Evolutionary conservation across 345 rosid genomes (phyloP).

Genomic region (Euphorbia lathyris): DNA sequence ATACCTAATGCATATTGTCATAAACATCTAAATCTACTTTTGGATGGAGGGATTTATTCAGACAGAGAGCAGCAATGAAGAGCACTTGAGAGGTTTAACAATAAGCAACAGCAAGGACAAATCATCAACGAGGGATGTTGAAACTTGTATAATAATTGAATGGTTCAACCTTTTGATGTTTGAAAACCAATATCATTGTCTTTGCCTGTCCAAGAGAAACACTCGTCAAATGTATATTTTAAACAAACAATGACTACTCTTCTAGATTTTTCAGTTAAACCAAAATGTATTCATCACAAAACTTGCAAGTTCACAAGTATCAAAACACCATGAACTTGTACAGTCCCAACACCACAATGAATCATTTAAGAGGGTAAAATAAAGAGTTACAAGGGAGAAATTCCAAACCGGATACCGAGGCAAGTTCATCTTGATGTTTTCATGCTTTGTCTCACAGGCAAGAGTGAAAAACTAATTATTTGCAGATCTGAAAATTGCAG

Average conservation of each 20-base stretch:
- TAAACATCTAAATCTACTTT: conserved; percentile 1
- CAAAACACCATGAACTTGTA: no score
- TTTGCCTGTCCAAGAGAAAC: conserved; percentile 42
- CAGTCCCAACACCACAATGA: not conserved
- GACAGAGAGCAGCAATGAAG: not conserved
- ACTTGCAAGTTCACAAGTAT: no score
- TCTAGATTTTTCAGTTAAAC: not conserved
- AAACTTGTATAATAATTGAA: not conserved
- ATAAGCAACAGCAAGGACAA: not conserved
- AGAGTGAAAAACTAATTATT: not conserved
- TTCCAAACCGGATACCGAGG: not conserved
- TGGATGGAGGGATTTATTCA: not conserved
- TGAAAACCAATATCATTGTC: conserved; percentile 5
- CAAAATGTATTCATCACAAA: no score
- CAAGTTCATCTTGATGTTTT: not conserved
- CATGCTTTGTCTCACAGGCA: not conserved
- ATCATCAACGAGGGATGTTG: not conserved
- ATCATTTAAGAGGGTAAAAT: not conserved
- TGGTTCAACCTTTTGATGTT: not conserved
- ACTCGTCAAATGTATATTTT: not conserved
- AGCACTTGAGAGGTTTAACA: not conserved
- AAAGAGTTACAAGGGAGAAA: not conserved
- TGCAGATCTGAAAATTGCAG: not conserved
- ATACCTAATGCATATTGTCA: conserved; percentile 4
- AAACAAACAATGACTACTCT: not conserved